Conservation (phyloP, 2,329 filamentous ascomycete genomes). For the Chaetoscypha palmicola region DNA sequence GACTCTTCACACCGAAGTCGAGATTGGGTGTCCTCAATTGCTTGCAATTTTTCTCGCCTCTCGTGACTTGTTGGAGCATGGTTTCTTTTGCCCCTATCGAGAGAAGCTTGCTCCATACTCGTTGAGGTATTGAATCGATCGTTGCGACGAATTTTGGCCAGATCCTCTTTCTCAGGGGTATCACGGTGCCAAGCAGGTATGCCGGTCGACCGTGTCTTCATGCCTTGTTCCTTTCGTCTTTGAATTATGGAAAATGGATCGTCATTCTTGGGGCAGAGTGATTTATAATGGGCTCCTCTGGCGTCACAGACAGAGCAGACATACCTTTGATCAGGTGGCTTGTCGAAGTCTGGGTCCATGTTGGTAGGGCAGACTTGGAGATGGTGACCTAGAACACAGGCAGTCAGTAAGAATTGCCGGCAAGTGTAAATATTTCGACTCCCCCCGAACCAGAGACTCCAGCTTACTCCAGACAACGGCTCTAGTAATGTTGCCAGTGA, state of each 20-base stretch:
- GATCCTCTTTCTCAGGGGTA: background rate
- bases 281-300: conserved; percentile 32
- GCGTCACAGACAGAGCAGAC: conserved; percentile 32
- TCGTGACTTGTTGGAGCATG: background rate
- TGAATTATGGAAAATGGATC: conserved; percentile 31
- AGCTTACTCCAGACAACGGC: no score
- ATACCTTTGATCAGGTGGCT: conserved; percentile 29
- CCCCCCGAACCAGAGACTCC: no score
- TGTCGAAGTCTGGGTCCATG: conserved; percentile 35
- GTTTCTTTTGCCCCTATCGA: no score
- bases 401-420: conserved; percentile 3
- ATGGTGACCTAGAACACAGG: conserved; percentile 33
- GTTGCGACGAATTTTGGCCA: background rate
- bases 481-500: no score
- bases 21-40: background rate
- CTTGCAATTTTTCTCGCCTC: background rate
- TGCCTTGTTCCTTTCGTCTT: conserved; percentile 24
- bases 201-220: conserved; percentile 1
- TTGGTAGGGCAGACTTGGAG: conserved; percentile 37
- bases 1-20: background rate
- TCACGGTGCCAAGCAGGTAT: background rate
- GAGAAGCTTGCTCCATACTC: no score
- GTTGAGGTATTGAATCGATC: no score
- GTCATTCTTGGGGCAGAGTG: conserved; percentile 34
- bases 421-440: background rate